Base-by-base conservation (phyloP, 208 protist genomes). In the Crithidia fasciculata region DNA sequence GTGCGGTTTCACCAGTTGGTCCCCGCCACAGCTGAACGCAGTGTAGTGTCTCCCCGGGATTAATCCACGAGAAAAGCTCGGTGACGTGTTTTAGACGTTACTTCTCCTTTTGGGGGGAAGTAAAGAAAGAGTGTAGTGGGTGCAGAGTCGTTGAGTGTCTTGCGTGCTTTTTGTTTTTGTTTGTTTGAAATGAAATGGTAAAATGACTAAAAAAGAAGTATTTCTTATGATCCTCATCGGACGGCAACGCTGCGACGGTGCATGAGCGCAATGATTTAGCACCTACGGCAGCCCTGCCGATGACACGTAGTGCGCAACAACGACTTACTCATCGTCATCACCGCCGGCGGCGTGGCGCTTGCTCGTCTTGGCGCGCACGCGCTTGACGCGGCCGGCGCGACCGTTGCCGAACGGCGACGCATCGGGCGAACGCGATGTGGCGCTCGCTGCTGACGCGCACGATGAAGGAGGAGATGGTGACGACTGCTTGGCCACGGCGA, bases 401-500 rank as follows among this genome's bases (percentile, higher is more conserved):
- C 98, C 99, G 78, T 97, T 97, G 64, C 88, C 96, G 83, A 98
- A 96, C 67, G 99, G 94, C 39, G 96, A 99, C 74, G 85, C 97
- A 65, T 98, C 95, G 39, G n/a, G 98, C 78, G 79, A 99, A 99
- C 78, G 98, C 96, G 82, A 99, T 99, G 93, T 99, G 98, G 84
- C 99, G 99, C 92, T 99, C 94, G 62, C 86, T 97, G 85, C 98
- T 98, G 58, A 99, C 91, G 82, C 99, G 98, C 58, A 99, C 99
- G 39, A 99, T 97, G 92, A 99, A 99, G 50, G 98, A 99, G 47
- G 99, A 98, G 69, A 99, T 97, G 80, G 98, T 99, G 49, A 99
- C 99, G 78, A 99, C 94, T 99, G 99, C 89, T 99, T 99, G 74
- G 99, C 99, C 65, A 99, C 99, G 66, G 98, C 94, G 86, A 99